A percentile compares a stretch with the other conserved stretches of the same genome.
Evolutionary conservation across 1,139 yeast genomes (phyloP).

Genomic region (Diutina sp.): DNA sequence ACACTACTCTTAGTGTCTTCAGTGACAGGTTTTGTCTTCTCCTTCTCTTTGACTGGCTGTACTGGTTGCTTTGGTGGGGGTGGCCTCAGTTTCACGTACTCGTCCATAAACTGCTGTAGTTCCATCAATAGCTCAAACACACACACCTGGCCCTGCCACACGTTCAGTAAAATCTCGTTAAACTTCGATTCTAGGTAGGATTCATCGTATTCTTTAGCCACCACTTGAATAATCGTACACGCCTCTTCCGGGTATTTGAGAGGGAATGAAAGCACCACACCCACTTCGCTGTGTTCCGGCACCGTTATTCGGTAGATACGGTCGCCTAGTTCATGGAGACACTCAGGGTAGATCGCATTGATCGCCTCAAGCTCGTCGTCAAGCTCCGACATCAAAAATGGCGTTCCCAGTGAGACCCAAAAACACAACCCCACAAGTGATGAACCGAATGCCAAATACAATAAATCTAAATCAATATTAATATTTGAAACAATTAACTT

Average conservation of each 20-base stretch:
- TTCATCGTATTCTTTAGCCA: conserved; percentile 24
- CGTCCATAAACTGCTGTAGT: conserved; percentile 36
- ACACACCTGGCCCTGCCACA: conserved; percentile 56
- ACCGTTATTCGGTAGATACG: conserved; percentile 38
- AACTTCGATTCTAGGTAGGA: conserved; percentile 31
- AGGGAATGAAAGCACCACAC: conserved; percentile 59
- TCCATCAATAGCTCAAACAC: conserved; percentile 68
- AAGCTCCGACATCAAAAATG: conserved; percentile 22
- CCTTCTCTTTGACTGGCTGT: neutral
- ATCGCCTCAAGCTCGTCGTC: conserved; percentile 74
- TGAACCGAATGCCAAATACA: no score
- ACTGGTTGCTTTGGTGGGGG: neutral
- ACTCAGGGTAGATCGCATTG: conserved; percentile 78
- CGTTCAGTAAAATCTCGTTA: conserved; percentile 34
- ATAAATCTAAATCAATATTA: no score
- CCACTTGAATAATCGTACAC: conserved; percentile 45
- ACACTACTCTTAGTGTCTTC: neutral
- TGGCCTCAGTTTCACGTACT: conserved; percentile 14
- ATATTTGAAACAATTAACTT: no score
- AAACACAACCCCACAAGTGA: no score
- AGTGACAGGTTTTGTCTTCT: neutral
- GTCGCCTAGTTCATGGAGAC: conserved; percentile 17
- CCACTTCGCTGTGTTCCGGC: conserved; percentile 51
- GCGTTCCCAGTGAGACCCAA: no score
- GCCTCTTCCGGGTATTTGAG: conserved; percentile 50